Conservation (phyloP, 768 basidiomycete species). For the Rubroboletus pulcherrimus region DNA sequence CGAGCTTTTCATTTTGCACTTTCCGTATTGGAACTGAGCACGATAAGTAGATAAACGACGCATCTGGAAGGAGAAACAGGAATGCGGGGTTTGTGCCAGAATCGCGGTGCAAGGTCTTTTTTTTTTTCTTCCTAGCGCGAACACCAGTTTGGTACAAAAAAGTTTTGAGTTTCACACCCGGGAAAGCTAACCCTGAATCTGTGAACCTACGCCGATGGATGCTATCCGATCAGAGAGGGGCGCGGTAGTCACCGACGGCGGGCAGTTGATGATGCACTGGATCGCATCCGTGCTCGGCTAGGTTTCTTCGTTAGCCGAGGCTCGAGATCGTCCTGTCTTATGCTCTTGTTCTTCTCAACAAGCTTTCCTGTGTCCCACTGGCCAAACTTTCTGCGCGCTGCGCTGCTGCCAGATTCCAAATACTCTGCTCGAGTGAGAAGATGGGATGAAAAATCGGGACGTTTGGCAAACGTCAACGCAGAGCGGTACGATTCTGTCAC, state of each 20-base stretch:
- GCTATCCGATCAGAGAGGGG: background rate
- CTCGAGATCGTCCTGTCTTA: slow-evolving; percentile 21
- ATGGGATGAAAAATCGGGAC: slow-evolving; percentile 46
- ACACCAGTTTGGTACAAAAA: background rate
- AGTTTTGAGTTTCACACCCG: slow-evolving; percentile 2
- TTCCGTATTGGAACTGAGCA: slow-evolving; percentile 10
- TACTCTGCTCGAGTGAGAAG: slow-evolving; percentile 81
- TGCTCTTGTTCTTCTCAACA: slow-evolving; percentile 23
- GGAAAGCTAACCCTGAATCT: slow-evolving; percentile 20
- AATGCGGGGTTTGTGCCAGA: slow-evolving; percentile 6
- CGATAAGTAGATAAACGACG: slow-evolving; percentile 18
- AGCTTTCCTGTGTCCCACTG: slow-evolving; percentile 45
- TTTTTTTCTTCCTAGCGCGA: background rate
- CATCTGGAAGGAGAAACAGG: slow-evolving; percentile 4
- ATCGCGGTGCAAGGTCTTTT: background rate
- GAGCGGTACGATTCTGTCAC: slow-evolving; percentile 62
- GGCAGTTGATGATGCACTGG: slow-evolving; percentile 14
- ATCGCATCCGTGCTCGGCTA: slow-evolving; percentile 26
- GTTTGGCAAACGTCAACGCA: slow-evolving; percentile 54
- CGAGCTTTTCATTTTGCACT: slow-evolving; percentile 26
- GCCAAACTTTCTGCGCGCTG: slow-evolving; percentile 70
- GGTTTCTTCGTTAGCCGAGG: slow-evolving; percentile 26
- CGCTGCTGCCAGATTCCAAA: slow-evolving; percentile 73
- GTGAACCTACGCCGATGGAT: slow-evolving; percentile 6
- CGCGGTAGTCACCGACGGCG: slow-evolving; percentile 28